Evolutionary conservation across 768 basidiomycete genomes (phyloP), one percentile per base, ranked within the genome.

Genomic region (Termitomyces titanicus): DNA sequence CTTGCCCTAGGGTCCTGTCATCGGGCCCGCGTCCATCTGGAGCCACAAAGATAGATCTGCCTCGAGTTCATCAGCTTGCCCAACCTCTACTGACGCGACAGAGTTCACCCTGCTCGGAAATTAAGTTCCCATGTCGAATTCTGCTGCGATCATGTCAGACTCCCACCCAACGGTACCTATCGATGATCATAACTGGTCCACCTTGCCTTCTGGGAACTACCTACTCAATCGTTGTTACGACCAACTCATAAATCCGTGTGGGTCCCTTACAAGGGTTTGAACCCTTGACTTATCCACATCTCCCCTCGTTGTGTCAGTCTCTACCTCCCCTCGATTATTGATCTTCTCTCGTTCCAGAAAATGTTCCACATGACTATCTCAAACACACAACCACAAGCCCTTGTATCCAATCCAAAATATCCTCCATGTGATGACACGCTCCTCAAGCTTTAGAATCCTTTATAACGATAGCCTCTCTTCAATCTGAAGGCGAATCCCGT

Each of bases 71-170:
- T 51, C 27, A 37, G 12, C 48, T 49, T n/a, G 37, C 24, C 24
- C n/a, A 49, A 25, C 48, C 35, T 49, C 48, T 18, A 37, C 22
- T 49, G 37, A 49, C 17, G 22, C 47, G 34, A 37, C 34, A 55
- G 43, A 50, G 48, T 56, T 34, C 46, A 56, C 54, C 61, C 58
- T 46, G 45, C 65, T 69, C 70, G 70, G 70, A 72, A 64, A 72
- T 72, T 64, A 71, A 68, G 56, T 57, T 58, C 64, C 65, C 67
- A 64, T 69, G 67, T 66, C 62, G 18, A 53, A 42, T 60, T 58
- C 56, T 60, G 50, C 47, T 47, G 47, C 34, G 50, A 52, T 55
- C 56, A 46, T 45, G 52, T 48, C 56, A 56, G 25, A 27, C 55
- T 57, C 38, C 53, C 49, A 27, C 42, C 46, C 44, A 53, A 27